A percentile compares a stretch with the other conserved stretches of the same genome.
Evolutionary conservation across 139 green algal species (phyloP).

Genomic region (Chlorella vulgaris): DNA sequence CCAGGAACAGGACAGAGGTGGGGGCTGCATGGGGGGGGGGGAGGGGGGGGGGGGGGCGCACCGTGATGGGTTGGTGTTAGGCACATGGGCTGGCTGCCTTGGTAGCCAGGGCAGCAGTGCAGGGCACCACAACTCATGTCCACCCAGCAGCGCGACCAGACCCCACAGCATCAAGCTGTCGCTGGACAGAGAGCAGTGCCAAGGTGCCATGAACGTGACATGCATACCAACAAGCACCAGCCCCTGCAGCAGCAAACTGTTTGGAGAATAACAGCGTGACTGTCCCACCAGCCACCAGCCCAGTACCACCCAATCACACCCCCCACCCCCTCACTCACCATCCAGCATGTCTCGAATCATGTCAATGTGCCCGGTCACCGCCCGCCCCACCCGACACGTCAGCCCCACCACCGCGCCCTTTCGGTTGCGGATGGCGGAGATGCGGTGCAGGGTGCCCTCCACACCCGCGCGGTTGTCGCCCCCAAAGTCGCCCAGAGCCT

Average conservation of each 20-base stretch:
- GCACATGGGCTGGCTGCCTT: no score
- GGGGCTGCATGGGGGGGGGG: conserved; percentile 32
- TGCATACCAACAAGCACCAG: no score
- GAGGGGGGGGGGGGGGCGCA: not conserved
- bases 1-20: conserved; percentile 85
- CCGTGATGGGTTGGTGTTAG: not conserved
- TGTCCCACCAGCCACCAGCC: no score
- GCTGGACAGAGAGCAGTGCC: no score
- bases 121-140: no score
- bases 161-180: not conserved
- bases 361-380: conserved; percentile 90
- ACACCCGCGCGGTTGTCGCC: conserved; percentile 86
- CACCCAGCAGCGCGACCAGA: not conserved
- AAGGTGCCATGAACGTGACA: no score
- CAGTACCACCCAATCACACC: not conserved
- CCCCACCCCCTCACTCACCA: conserved; percentile 13
- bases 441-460: conserved; percentile 80
- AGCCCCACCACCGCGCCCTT: conserved; percentile 89
- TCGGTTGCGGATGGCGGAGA: conserved; percentile 87
- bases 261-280: no score
- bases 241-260: no score
- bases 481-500: conserved; percentile 80
- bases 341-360: conserved; percentile 94
- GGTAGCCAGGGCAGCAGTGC: no score
- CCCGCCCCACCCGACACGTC: conserved; percentile 94